Percentiles rank a stretch among this genome's conserved stretches.
phyloP scores from a whole-genome alignment of 176 grass and related monocot species.

The Thinopyrum elongatum region DNA sequence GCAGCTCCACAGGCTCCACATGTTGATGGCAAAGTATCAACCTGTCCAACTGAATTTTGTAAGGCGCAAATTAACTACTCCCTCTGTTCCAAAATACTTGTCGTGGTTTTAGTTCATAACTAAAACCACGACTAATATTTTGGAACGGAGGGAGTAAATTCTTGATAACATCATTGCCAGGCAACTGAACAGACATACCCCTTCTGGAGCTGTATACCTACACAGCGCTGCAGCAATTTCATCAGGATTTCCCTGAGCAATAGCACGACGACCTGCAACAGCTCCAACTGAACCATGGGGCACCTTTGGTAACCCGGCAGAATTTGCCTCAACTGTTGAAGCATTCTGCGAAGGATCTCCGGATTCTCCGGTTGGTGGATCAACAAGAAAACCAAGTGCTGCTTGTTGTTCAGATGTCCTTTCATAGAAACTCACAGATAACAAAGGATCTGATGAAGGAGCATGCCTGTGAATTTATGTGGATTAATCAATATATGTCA shows the following conservation, averaged over 20 bases:
- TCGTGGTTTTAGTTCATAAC: too few relatives aligned
- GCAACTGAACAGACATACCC: constrained; percentile 51
- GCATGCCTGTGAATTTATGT: constrained; percentile 45
- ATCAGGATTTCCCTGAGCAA: constrained; percentile 84
- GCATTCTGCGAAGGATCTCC: constrained; percentile 36
- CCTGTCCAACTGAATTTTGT: constrained; percentile 54
- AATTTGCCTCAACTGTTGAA: constrained; percentile 36
- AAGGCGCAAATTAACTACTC: background rate
- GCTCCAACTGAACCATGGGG: constrained; percentile 91
- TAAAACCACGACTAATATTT: too few relatives aligned
- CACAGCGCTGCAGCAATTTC: constrained; percentile 76
- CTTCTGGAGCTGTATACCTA: constrained; percentile 89
- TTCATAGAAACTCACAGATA: constrained; percentile 75
- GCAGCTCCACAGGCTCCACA: constrained; percentile 69
- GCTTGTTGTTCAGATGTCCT: constrained; percentile 79
- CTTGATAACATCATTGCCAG: background rate
- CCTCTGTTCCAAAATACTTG: too few relatives aligned
- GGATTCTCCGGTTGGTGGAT: constrained; percentile 43
- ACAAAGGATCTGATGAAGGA: constrained; percentile 68
- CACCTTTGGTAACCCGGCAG: constrained; percentile 17
- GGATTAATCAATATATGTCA: background rate
- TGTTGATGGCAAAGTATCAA: constrained; percentile 83
- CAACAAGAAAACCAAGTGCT: constrained; percentile 86
- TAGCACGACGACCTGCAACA: constrained; percentile 74
- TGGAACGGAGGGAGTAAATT: background rate